These are phyloP conservation scores for Fusarium chlamydosporum DNA, from an alignment of 2,329 filamentous ascomycete species.

Conservation along the genomic window DNA sequence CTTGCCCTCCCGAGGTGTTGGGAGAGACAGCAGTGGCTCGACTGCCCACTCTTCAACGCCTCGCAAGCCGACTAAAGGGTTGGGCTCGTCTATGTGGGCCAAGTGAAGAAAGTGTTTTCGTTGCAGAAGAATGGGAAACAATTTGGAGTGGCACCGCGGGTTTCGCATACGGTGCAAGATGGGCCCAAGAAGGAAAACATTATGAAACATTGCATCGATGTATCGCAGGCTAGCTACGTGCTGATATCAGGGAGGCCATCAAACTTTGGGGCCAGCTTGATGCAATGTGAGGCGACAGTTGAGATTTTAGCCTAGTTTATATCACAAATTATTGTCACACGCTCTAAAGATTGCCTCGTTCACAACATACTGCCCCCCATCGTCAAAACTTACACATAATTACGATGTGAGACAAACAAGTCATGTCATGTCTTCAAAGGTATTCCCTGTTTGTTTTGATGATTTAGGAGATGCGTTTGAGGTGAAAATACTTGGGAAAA, in stretches of 20 bases:
- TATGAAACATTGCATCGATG: not conserved
- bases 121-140: not conserved
- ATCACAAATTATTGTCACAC: not conserved
- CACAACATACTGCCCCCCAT: not conserved
- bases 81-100: constrained; percentile 46
- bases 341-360: not conserved
- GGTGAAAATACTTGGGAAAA: not conserved
- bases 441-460: not conserved
- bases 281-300: not conserved
- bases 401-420: not conserved
- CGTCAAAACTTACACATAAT: not conserved
- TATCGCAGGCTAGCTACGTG: not conserved
- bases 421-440: not conserved
- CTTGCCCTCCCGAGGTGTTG: constrained; percentile 1
- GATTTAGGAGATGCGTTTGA: not conserved
- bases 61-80: constrained; percentile 35
- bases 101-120: not conserved
- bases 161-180: constrained; percentile 6
- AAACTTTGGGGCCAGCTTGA: not conserved
- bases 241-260: not conserved
- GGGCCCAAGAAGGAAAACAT: not conserved
- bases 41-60: not conserved
- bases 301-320: not conserved
- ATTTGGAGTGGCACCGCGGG: not conserved
- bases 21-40: constrained; percentile 1